Evolutionary conservation across 208 protist genomes (phyloP), one percentile per base, ranked within the genome.

Genomic region (Wallacemonas sp.): DNA sequence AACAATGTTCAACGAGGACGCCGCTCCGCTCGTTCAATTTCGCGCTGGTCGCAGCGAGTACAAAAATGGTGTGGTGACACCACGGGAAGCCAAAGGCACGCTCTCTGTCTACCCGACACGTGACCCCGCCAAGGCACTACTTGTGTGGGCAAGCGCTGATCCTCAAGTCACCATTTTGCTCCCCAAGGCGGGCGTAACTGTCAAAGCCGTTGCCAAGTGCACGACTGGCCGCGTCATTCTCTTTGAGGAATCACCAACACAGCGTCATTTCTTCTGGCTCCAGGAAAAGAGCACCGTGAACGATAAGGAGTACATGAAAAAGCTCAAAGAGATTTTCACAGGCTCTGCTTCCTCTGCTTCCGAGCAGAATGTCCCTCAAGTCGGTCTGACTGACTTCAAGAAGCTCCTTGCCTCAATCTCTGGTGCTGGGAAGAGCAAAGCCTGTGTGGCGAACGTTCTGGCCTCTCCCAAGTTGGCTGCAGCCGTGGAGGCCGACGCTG

Each of bases 241-340:
- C 3, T 84, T 95, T 63, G 23, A 74, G 78, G 54, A 75, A 33
- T 30, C 47, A 56, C 21, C 46, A 44, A 47, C 52, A 41, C 26
- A 69, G 38, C 63, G 66, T 46, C 32, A 85, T 56, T 95, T 95
- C 48, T 95, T 91, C 57, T 95, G 90, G 87, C 47, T 95, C 19
- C 90, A 95, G 56, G 90, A 93, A 29, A 92, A 88, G 54, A 88
- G 76, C 26, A 84, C 74, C n/a, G 69, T 78, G 29, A 84, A 90
- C 52, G 88, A 94, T 56, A 62, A 32, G 19, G 26, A 60, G 2
- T 83, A 89, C 62, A 61, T 92, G 56, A 61, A 65, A 27, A 63
- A 56, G 52, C 65, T 94, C 26, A 68, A 91, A 41, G 47, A 58
- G 27, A 58, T 85, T 57, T 55, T 93, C 44, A 65, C 58, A 14